Percentiles rank a stretch among this genome's conserved stretches.
Evolutionary conservation across 1,284 basidiomycete genomes (phyloP).

Genomic region (Pisolithus thermaeus): DNA sequence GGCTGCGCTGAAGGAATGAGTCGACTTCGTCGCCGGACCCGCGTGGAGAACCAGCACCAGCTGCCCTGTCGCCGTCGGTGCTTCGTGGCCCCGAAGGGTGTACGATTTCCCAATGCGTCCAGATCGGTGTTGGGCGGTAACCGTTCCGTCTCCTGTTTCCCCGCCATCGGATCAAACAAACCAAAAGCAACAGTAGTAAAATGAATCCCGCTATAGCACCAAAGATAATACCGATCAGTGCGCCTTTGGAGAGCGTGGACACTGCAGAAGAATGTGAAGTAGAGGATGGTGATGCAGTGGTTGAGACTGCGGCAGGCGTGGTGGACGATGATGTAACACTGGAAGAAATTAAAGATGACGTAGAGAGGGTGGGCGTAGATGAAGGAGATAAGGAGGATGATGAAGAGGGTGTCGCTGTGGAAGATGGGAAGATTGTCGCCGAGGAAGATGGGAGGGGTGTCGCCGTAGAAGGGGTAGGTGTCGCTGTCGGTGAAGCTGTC

Average conservation of each 20-base stretch:
- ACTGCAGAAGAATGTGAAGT: slow-evolving; percentile 15
- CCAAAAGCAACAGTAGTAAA: slow-evolving; percentile 44
- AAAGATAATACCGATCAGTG: slow-evolving; percentile 44
- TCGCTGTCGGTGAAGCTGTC: slow-evolving; percentile 22
- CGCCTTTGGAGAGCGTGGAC: slow-evolving; percentile 23
- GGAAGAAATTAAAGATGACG: slow-evolving; percentile 8
- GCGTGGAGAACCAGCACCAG: slow-evolving; percentile 60
- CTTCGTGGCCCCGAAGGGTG: slow-evolving; percentile 16
- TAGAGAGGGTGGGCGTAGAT: slow-evolving; percentile 11
- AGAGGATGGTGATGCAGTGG: slow-evolving; percentile 19
- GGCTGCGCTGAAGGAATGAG: slow-evolving; percentile 47
- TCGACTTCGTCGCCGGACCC: slow-evolving; percentile 62
- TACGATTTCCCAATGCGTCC: slow-evolving; percentile 51
- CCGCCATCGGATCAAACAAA: slow-evolving; percentile 46
- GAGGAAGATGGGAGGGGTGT: slow-evolving; percentile 16
- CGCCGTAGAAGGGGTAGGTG: slow-evolving; percentile 15
- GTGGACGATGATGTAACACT: slow-evolving; percentile 21
- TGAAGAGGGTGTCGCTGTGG: slow-evolving; percentile 17
- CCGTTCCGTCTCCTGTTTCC: slow-evolving; percentile 33
- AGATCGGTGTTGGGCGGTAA: slow-evolving; percentile 37
- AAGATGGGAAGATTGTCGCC: slow-evolving; percentile 11
- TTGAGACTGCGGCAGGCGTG: slow-evolving; percentile 21
- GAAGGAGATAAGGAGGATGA: slow-evolving; percentile 21
- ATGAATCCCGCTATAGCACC: slow-evolving; percentile 35
- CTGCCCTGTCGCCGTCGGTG: slow-evolving; percentile 30